phyloP scores from a whole-genome alignment of 2,329 filamentous ascomycete species.

The Dothistroma septosporum region DNA sequence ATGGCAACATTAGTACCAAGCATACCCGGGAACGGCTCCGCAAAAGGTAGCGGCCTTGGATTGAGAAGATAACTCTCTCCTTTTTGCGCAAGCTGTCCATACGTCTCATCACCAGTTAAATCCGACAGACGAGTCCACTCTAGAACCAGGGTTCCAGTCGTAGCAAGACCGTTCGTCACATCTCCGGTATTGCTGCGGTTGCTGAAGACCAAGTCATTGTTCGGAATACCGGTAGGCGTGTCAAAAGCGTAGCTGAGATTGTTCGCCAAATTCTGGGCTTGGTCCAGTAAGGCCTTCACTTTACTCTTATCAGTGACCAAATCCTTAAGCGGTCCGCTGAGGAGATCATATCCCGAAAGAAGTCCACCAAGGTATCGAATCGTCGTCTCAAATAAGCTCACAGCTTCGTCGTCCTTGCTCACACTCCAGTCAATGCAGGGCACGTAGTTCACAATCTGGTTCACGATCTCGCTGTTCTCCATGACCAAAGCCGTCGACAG shows the following conservation, averaged over 20 bases:
- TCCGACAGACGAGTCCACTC: conserved; percentile 83
- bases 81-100: conserved; percentile 62
- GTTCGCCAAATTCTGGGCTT: conserved; percentile 67
- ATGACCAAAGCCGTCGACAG: conserved; percentile 78
- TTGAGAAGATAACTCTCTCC: conserved; percentile 67
- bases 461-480: conserved; percentile 62
- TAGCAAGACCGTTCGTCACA: conserved; percentile 66
- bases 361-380: conserved; percentile 83
- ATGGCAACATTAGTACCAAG: conserved; percentile 66
- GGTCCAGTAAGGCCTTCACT: conserved; percentile 59
- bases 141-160: conserved; percentile 70
- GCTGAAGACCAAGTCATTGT: conserved; percentile 62
- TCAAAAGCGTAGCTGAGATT: conserved; percentile 73
- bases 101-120: conserved; percentile 63
- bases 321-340: conserved; percentile 58
- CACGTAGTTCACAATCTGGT: conserved; percentile 67
- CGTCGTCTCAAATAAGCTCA: conserved; percentile 85
- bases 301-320: conserved; percentile 32
- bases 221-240: conserved; percentile 69
- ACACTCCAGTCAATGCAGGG: conserved; percentile 68
- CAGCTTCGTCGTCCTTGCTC: conserved; percentile 59
- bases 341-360: conserved; percentile 69
- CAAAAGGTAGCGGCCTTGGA: conserved; percentile 54
- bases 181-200: conserved; percentile 45
- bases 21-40: conserved; percentile 72